phyloP scores from a whole-genome alignment of 1,139 yeast genomes.

The Candida sp. region DNA sequence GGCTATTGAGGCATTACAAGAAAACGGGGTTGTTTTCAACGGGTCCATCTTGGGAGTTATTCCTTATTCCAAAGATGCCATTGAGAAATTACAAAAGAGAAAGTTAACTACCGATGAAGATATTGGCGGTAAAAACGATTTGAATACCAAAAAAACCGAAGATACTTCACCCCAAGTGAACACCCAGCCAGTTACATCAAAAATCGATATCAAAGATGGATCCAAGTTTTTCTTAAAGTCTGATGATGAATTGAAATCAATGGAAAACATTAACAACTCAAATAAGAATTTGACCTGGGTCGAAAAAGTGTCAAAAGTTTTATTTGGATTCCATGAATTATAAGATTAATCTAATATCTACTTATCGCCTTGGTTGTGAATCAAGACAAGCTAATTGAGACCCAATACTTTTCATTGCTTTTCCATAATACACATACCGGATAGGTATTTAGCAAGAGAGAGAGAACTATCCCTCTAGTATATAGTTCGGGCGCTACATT shows the following conservation, averaged over 20 bases:
- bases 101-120: conserved; percentile 51
- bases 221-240: conserved; percentile 34
- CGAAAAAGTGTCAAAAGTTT: conserved; percentile 32
- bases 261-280: conserved; percentile 17
- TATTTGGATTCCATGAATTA: conserved; percentile 47
- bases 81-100: conserved; percentile 62
- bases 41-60: conserved; percentile 78
- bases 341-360: too few species aligned
- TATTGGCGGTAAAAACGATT: conserved; percentile 42
- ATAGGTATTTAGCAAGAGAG: too few species aligned
- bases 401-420: too few species aligned
- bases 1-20: conserved; percentile 81
- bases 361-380: too few species aligned
- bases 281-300: conserved; percentile 31
- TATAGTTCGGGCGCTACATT: too few species aligned
- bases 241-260: conserved; percentile 16
- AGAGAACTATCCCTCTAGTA: too few species aligned
- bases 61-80: conserved; percentile 56
- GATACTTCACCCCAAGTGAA: conserved; percentile 1
- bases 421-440: too few species aligned
- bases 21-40: conserved; percentile 70
- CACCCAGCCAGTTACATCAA: conserved; percentile 13
- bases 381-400: too few species aligned
- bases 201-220: conserved; percentile 42
- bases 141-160: conserved; percentile 9